Evolutionary conservation across 495 filamentous ascomycete species (phyloP).

Genomic region (Neurospora sp.): DNA sequence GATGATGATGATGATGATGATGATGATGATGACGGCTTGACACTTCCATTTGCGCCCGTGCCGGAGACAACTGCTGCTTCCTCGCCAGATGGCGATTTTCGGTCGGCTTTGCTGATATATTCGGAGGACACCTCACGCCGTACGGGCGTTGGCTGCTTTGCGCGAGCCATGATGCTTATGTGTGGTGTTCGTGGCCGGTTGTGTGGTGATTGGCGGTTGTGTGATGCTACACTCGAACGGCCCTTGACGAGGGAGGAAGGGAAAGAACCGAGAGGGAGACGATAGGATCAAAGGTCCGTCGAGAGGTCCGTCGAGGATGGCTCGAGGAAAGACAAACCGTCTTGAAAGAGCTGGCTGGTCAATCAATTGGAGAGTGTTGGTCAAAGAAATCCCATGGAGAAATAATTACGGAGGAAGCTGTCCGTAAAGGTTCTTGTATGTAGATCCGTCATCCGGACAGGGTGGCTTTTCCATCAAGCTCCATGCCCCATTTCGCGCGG

Average conservation of each 20-base stretch:
- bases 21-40: not conserved
- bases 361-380: conserved; percentile 1
- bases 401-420: not conserved
- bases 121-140: conserved; percentile 58
- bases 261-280: not conserved
- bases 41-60: not conserved
- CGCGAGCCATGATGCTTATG: conserved; percentile 49
- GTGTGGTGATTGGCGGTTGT: not conserved
- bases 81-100: conserved; percentile 14
- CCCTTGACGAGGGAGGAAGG: not conserved
- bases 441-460: not conserved
- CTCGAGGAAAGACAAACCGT: not conserved
- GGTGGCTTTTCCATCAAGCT: not conserved
- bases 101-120: conserved; percentile 34
- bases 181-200: not conserved
- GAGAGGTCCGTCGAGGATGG: not conserved
- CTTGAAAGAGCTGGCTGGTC: not conserved
- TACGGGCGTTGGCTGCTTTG: conserved; percentile 57
- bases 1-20: not conserved
- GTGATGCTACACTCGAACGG: not conserved
- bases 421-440: not conserved
- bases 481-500: not conserved
- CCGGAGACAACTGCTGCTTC: not conserved
- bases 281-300: not conserved
- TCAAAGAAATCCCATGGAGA: not conserved